Evolutionary conservation across 2,329 filamentous ascomycete species (phyloP).

Genomic region (Aspergillus niger): DNA sequence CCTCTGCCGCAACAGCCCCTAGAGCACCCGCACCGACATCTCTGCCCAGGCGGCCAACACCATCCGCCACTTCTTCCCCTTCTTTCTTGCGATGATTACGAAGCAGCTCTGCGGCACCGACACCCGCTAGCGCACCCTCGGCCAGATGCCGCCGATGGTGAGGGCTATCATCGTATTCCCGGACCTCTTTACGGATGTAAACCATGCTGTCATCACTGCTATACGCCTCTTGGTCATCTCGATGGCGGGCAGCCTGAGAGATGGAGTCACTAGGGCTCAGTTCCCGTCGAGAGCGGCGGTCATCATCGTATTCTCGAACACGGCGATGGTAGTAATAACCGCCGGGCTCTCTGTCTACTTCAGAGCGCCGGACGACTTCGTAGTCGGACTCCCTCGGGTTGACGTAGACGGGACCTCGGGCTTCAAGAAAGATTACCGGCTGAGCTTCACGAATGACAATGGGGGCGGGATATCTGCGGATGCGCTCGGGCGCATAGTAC

Average conservation of each 20-base stretch:
- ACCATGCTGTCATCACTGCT: constrained; percentile 64
- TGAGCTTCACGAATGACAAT: constrained; percentile 57
- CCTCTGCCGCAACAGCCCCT: constrained; percentile 63
- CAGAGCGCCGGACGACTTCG: constrained; percentile 61
- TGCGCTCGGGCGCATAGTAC: constrained; percentile 43
- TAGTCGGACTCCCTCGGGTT: constrained; percentile 58
- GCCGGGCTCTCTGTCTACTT: constrained; percentile 55
- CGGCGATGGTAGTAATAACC: constrained; percentile 65
- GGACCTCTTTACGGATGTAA: constrained; percentile 57
- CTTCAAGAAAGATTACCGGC: constrained; percentile 59
- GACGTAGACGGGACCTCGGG: constrained; percentile 53
- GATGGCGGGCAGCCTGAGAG: constrained; percentile 51
- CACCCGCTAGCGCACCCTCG: constrained; percentile 62
- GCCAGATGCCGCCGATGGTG: constrained; percentile 60
- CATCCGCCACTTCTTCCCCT: constrained; percentile 56
- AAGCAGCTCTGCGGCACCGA: constrained; percentile 62
- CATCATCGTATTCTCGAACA: constrained; percentile 57
- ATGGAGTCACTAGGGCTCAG: constrained; percentile 56
- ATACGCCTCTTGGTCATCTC: constrained; percentile 46
- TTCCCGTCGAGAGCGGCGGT: constrained; percentile 48
- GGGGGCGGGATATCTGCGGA: constrained; percentile 52
- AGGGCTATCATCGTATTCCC: constrained; percentile 47
- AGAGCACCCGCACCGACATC: constrained; percentile 62
- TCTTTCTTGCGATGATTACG: constrained; percentile 60
- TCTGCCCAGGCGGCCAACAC: constrained; percentile 51